Conservation (phyloP, 2,329 filamentous ascomycete species). For the Ascochyta viciae-villosae region DNA sequence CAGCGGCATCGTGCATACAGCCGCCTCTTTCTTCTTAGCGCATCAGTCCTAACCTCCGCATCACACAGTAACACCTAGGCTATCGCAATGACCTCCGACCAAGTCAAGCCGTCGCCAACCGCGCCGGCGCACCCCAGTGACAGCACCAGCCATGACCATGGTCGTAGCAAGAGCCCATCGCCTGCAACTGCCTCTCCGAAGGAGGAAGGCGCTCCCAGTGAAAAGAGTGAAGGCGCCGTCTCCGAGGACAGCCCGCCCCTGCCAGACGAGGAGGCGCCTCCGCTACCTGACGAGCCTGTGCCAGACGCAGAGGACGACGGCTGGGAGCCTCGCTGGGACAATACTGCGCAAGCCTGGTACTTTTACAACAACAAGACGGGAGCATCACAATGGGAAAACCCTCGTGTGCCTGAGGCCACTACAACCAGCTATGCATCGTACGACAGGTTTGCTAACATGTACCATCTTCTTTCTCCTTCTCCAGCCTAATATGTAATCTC, state of each 20-base stretch:
- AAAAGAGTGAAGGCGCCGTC: constrained; percentile 17
- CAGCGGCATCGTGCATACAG: constrained; percentile 25
- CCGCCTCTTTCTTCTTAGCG: constrained; percentile 21
- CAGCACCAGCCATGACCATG: constrained; percentile 15
- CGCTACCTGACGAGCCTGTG: constrained; percentile 60
- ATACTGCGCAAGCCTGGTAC: constrained; percentile 72
- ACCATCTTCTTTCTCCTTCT: constrained; percentile 35
- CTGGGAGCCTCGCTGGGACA: constrained; percentile 83
- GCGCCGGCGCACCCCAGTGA: constrained; percentile 17
- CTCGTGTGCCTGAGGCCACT: constrained; percentile 67
- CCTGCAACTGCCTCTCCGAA: constrained; percentile 7
- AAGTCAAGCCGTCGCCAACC: constrained; percentile 22
- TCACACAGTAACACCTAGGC: constrained; percentile 19
- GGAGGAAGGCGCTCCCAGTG: constrained; percentile 15
- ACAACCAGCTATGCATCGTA: constrained; percentile 37
- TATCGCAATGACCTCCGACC: constrained; percentile 25
- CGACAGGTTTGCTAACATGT: constrained; percentile 48
- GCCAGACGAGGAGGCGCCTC: constrained; percentile 43
- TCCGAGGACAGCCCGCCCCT: constrained; percentile 28
- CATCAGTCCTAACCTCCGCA: constrained; percentile 25
- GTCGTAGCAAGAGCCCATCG: constrained; percentile 16
- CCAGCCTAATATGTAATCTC: constrained; percentile 40
- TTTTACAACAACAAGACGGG: constrained; percentile 84
- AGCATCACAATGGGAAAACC: constrained; percentile 83
- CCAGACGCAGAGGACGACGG: constrained; percentile 64